These are phyloP conservation scores for Chamaecyparis obtusa DNA, from an alignment of 75 land plant genomes.

Conservation along the genomic window DNA sequence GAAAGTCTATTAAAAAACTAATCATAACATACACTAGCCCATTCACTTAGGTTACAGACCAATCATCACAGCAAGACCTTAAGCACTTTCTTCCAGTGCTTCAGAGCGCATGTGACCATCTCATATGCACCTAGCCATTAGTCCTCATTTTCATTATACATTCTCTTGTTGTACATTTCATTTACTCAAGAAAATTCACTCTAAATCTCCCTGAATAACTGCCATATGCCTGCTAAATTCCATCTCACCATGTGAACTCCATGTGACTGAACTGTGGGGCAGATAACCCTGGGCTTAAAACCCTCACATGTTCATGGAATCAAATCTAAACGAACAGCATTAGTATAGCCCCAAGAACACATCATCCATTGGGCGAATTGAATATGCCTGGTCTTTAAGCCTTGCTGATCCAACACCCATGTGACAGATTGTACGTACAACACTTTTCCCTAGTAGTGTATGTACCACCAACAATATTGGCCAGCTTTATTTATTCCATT, in stretches of 20 bases:
- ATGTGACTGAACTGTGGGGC: neutral
- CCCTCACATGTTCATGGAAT: neutral
- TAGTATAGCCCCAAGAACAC: neutral
- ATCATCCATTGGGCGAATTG: neutral
- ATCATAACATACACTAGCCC: neutral
- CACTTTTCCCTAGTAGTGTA: neutral
- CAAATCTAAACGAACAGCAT: neutral
- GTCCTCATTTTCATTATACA: neutral
- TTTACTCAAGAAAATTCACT: neutral
- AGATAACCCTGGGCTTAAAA: neutral
- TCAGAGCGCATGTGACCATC: neutral
- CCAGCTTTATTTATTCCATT: neutral
- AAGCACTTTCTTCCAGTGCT: neutral
- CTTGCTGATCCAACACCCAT: neutral
- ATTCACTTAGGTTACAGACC: neutral
- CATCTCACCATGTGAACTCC: slow-evolving; percentile 3
- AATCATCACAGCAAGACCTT: neutral
- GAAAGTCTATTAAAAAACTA: neutral
- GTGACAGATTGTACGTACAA: neutral
- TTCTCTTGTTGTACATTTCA: neutral
- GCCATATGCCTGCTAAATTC: neutral
- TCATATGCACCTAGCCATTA: neutral
- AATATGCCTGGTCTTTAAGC: neutral
- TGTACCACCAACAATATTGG: neutral
- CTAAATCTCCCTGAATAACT: neutral